These are phyloP conservation scores for Cyclostephanos invisitatus DNA, from an alignment of 108 stramenopile species.

Conservation along the genomic window DNA sequence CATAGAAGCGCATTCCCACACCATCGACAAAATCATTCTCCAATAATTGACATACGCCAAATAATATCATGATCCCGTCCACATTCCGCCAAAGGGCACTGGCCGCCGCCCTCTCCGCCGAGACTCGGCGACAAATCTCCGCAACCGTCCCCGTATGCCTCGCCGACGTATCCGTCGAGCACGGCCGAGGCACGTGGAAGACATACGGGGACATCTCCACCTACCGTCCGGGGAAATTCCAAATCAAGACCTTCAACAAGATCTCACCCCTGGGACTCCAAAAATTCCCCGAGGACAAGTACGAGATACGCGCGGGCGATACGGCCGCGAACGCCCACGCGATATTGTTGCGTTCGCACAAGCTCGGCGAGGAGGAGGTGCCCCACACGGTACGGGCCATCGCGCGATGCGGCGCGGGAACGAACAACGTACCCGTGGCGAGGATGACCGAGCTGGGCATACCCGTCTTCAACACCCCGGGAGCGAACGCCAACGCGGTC, in stretches of 20 bases:
- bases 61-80: background rate
- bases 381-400: slow-evolving; percentile 84
- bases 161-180: slow-evolving; percentile 75
- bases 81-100: background rate
- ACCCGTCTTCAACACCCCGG: slow-evolving; percentile 97
- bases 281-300: slow-evolving; percentile 63
- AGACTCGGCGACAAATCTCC: slow-evolving; percentile 2
- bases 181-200: slow-evolving; percentile 80
- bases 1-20: too few species aligned
- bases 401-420: slow-evolving; percentile 94
- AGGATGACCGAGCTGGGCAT: slow-evolving; percentile 94
- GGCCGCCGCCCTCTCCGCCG: background rate
- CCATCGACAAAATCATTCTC: too few species aligned
- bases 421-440: slow-evolving; percentile 93
- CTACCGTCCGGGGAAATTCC: slow-evolving; percentile 82
- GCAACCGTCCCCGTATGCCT: slow-evolving; percentile 19
- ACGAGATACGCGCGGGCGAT: slow-evolving; percentile 61
- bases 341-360: slow-evolving; percentile 87
- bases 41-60: too few species aligned
- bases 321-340: slow-evolving; percentile 76
- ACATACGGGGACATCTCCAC: slow-evolving; percentile 73
- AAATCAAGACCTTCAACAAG: slow-evolving; percentile 93
- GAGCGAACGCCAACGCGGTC: slow-evolving; percentile 95
- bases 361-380: slow-evolving; percentile 86
- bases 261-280: slow-evolving; percentile 82